Conservation (phyloP, 169 alveolate species). For the Sarcocystis neurona region DNA sequence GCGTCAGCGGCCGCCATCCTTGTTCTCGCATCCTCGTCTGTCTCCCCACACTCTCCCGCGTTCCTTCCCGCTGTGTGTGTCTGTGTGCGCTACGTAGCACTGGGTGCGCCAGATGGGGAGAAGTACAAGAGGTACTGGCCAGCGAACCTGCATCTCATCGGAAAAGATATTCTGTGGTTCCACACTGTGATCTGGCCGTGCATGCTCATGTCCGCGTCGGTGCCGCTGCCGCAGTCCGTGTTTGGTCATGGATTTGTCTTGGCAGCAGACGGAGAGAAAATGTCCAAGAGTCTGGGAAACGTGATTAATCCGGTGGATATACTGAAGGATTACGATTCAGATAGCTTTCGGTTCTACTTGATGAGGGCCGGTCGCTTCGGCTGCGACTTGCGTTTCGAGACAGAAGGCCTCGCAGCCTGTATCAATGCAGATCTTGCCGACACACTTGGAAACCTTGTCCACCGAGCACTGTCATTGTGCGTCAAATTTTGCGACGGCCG, state of each 20-base stretch:
- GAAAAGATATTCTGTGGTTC: slow-evolving; percentile 93
- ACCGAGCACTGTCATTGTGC: slow-evolving; percentile 74
- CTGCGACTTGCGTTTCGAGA: slow-evolving; percentile 60
- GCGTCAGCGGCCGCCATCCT: no score
- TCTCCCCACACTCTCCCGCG: no score
- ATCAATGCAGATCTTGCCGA: slow-evolving; percentile 63
- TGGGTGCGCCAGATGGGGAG: no score
- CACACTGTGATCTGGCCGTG: slow-evolving; percentile 91
- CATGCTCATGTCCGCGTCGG: slow-evolving; percentile 82
- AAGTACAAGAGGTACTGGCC: slow-evolving; percentile 67
- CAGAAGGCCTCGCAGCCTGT: slow-evolving; percentile 53
- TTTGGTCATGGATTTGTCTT: slow-evolving; percentile 93
- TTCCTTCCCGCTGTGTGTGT: no score
- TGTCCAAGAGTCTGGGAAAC: slow-evolving; percentile 85
- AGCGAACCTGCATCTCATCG: slow-evolving; percentile 75
- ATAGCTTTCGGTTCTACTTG: slow-evolving; percentile 70
- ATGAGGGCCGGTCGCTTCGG: slow-evolving; percentile 62
- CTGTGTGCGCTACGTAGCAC: no score
- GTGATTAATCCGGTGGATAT: slow-evolving; percentile 68
- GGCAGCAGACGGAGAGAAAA: slow-evolving; percentile 92
- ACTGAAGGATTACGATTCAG: slow-evolving; percentile 52
- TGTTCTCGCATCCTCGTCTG: no score
- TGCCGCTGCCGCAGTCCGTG: slow-evolving; percentile 84
- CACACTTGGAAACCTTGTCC: slow-evolving; percentile 75
- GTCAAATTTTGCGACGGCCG: slow-evolving; percentile 51